These are phyloP conservation scores for Cytospora leucostoma DNA, from an alignment of 2,329 filamentous ascomycete genomes.

Conservation along the genomic window DNA sequence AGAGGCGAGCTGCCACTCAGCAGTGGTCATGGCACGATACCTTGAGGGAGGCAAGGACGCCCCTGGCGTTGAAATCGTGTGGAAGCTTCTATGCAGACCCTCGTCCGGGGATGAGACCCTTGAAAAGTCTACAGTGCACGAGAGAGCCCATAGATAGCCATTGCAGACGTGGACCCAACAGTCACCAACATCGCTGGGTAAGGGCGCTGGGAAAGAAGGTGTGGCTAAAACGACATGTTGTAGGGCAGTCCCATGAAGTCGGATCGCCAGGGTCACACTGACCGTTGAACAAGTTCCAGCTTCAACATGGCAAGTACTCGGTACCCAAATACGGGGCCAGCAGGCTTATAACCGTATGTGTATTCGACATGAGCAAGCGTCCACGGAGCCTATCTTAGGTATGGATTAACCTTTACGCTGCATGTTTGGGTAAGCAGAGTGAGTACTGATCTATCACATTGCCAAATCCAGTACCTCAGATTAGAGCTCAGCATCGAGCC, in stretches of 20 bases:
- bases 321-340: not conserved
- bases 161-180: not conserved
- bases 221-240: not conserved
- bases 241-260: not conserved
- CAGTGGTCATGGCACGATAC: not conserved
- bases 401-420: not conserved
- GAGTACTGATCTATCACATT: not conserved
- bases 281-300: not conserved
- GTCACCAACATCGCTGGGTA: not conserved
- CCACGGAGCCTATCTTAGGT: not conserved
- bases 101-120: not conserved
- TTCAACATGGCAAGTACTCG: not conserved
- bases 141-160: not conserved
- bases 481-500: not conserved
- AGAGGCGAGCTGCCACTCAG: conserved; percentile 6
- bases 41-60: not conserved
- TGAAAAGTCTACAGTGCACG: not conserved
- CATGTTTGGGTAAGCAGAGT: not conserved
- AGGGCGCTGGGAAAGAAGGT: not conserved
- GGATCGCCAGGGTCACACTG: not conserved
- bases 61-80: not conserved
- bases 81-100: conserved; percentile 5
- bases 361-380: not conserved
- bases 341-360: not conserved
- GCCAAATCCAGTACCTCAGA: not conserved